Percentiles rank a stretch among this genome's conserved stretches.
Conservation (phyloP, 768 basidiomycete genomes). For the Coprinopsis sp. region DNA sequence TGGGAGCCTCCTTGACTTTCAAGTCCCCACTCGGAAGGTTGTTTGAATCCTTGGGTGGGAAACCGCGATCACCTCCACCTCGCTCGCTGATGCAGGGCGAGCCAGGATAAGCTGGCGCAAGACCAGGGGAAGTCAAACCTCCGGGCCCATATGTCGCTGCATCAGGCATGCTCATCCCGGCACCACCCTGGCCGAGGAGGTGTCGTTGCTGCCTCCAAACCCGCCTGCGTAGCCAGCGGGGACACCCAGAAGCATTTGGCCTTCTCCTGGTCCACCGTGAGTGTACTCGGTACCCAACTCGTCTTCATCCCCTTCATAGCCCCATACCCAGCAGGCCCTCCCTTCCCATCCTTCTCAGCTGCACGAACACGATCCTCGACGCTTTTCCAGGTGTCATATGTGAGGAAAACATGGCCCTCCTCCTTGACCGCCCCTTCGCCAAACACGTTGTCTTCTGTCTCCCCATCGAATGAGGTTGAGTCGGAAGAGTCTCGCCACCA, state of each 20-base stretch:
- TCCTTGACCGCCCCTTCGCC: background rate
- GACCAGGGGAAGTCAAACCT: no score
- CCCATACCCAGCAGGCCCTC: conserved; percentile 24
- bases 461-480: background rate
- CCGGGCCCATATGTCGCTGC: no score
- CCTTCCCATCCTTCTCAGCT: conserved; percentile 56
- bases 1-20: conserved; percentile 56
- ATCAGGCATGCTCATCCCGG: no score
- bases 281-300: conserved; percentile 71
- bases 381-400: conserved; percentile 76
- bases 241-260: no score
- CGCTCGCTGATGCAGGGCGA: conserved; percentile 38
- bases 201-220: conserved; percentile 47
- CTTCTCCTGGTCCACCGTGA: no score
- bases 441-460: background rate
- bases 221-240: no score
- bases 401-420: conserved; percentile 62
- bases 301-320: conserved; percentile 50
- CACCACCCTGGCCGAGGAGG: no score
- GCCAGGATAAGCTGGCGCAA: no score
- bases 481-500: conserved; percentile 10
- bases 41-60: no score
- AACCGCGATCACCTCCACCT: conserved; percentile 59
- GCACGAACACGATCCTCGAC: conserved; percentile 73
- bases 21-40: conserved; percentile 26